These are phyloP conservation scores for Megacollybia platyphylla DNA, from an alignment of 1,284 basidiomycete species.

Conservation along the genomic window DNA sequence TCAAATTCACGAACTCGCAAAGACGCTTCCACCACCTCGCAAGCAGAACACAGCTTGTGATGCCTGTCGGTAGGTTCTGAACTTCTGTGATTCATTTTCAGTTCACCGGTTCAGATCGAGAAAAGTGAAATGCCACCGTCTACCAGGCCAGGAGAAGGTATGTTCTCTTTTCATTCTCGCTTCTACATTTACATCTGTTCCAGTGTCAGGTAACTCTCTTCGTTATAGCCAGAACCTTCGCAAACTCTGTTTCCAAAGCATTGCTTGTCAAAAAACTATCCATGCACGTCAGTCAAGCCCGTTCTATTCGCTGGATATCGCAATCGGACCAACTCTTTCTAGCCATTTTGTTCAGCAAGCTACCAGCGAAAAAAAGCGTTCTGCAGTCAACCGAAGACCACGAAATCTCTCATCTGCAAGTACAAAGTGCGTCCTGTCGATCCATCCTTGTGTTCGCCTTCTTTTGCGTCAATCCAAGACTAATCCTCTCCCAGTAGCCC, in stretches of 20 bases:
- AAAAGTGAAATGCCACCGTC: conserved; percentile 73
- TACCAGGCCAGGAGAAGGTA: conserved; percentile 70
- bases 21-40: conserved; percentile 60
- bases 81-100: no score
- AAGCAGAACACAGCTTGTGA: conserved; percentile 90
- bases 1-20: conserved; percentile 65
- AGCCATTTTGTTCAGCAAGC: conserved; percentile 73
- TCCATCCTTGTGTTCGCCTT: not conserved
- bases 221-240: not conserved
- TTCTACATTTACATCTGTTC: conserved; percentile 10
- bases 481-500: not conserved
- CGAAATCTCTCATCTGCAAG: conserved; percentile 38
- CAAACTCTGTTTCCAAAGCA: conserved; percentile 31
- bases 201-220: conserved; percentile 49
- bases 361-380: conserved; percentile 69
- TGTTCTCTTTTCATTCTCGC: conserved; percentile 12
- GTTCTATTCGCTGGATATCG: conserved; percentile 6
- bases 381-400: conserved; percentile 43
- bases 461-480: not conserved
- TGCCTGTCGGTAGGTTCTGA: conserved; percentile 33
- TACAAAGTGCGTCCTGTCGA: conserved; percentile 24
- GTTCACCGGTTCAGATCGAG: conserved; percentile 34
- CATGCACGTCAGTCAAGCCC: conserved; percentile 60
- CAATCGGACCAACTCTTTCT: conserved; percentile 11
- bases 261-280: conserved; percentile 68